These are phyloP conservation scores for Clavispora vitiphila DNA, from an alignment of 805 yeast genomes.

Conservation along the genomic window DNA sequence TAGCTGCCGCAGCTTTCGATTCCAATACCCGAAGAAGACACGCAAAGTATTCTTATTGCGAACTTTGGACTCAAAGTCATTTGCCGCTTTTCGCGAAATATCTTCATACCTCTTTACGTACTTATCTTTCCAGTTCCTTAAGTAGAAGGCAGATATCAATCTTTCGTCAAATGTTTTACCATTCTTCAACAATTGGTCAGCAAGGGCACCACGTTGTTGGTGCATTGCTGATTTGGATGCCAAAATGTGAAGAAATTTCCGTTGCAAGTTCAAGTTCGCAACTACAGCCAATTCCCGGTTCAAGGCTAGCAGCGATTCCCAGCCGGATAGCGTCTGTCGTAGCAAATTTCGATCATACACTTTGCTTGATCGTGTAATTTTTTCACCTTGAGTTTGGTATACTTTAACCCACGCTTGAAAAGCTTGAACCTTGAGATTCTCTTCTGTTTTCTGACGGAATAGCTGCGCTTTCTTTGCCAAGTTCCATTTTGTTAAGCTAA, in stretches of 20 bases:
- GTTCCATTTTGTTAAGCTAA: neutral
- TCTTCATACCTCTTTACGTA: slow-evolving; percentile 19
- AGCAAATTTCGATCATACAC: neutral
- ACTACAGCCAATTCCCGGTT: slow-evolving; percentile 6
- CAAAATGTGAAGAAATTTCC: slow-evolving; percentile 4
- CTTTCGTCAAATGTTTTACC: slow-evolving; percentile 3
- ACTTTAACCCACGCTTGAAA: neutral
- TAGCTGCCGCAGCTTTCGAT: neutral
- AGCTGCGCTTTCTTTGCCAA: neutral
- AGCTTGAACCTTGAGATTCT: neutral
- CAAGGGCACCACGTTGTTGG: neutral
- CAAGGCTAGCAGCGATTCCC: neutral
- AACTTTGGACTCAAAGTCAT: slow-evolving; percentile 13
- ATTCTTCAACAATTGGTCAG: slow-evolving; percentile 1
- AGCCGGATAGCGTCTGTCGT: neutral
- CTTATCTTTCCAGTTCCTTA: slow-evolving; percentile 20
- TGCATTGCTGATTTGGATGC: neutral
- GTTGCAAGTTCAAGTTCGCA: slow-evolving; percentile 18
- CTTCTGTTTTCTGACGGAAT: neutral
- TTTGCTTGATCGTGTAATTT: neutral
- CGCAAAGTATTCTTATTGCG: slow-evolving; percentile 1
- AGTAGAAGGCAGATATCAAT: slow-evolving; percentile 1
- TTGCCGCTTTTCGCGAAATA: slow-evolving; percentile 14
- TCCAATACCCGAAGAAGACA: slow-evolving; percentile 7
- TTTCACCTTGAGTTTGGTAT: neutral